Conservation (phyloP, 768 basidiomycete genomes). For the Clavaria fumosa region DNA sequence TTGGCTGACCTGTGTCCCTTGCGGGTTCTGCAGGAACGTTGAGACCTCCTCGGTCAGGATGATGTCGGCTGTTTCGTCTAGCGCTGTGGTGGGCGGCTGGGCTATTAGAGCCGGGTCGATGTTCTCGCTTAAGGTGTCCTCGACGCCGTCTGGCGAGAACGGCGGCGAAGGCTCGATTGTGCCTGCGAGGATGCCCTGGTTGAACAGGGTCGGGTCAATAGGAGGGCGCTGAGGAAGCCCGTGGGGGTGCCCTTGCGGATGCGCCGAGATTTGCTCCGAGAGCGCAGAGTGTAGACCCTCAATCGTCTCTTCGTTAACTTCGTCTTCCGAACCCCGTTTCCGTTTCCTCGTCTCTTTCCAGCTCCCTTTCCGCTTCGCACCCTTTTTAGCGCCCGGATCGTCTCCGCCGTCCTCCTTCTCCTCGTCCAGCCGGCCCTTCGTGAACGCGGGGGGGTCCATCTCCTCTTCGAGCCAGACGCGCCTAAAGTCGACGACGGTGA, state of each 20-base stretch:
- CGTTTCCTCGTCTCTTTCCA: constrained; percentile 21
- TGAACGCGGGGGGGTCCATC: constrained; percentile 84
- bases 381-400: constrained; percentile 15
- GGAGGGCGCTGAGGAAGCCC: constrained; percentile 12
- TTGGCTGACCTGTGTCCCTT: constrained; percentile 39
- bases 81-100: constrained; percentile 16
- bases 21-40: constrained; percentile 43
- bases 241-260: constrained; percentile 8
- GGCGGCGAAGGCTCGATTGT: constrained; percentile 26
- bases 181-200: constrained; percentile 52
- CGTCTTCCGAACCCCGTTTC: constrained; percentile 25
- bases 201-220: constrained; percentile 45
- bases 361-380: constrained; percentile 21
- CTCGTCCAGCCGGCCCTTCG: constrained; percentile 55
- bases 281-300: no score
- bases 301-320: constrained; percentile 17
- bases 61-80: constrained; percentile 48
- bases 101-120: constrained; percentile 42
- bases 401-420: constrained; percentile 23
- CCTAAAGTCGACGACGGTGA: constrained; percentile 83
- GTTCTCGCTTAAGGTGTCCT: constrained; percentile 18
- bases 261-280: no score
- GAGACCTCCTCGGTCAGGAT: constrained; percentile 58
- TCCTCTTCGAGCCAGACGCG: constrained; percentile 85
- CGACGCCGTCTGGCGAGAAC: constrained; percentile 30